Percentiles rank a stretch among this genome's conserved stretches.
phyloP scores from a whole-genome alignment of 176 grass and related monocot genomes.

The Thalia dealbata region DNA sequence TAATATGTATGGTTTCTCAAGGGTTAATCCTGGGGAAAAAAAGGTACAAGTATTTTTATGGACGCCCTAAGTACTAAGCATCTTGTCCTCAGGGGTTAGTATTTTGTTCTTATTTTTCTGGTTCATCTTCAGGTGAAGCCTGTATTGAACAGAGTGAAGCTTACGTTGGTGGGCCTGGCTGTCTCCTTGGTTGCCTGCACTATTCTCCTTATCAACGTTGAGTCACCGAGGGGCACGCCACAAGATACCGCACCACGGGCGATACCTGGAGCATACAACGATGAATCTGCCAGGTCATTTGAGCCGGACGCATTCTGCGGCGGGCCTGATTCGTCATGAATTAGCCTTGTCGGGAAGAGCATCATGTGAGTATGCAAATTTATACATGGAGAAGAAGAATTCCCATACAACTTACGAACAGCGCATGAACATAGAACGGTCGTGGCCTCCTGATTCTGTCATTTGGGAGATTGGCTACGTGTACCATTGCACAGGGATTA shows the following conservation, averaged over 20 bases:
- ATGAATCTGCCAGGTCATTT: constrained; percentile 66
- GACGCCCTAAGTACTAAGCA: neutral
- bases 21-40: neutral
- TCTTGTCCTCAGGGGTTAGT: no score
- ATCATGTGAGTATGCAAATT: neutral
- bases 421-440: neutral
- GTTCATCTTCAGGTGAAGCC: constrained; percentile 59
- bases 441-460: neutral
- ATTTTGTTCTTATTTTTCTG: constrained; percentile 4
- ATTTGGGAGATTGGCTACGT: neutral
- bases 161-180: constrained; percentile 68
- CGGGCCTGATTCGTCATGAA: constrained; percentile 51
- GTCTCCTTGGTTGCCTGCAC: constrained; percentile 59
- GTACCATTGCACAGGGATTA: neutral
- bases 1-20: neutral
- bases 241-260: constrained; percentile 31
- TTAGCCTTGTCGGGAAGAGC: neutral
- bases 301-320: constrained; percentile 90
- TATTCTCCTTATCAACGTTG: constrained; percentile 63
- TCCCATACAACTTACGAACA: neutral
- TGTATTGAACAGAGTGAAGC: constrained; percentile 80
- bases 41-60: neutral
- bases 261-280: constrained; percentile 54
- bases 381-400: neutral
- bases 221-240: constrained; percentile 27